Percentiles rank a stretch among this genome's conserved stretches.
These are phyloP conservation scores for Panicum hallii DNA, from an alignment of 202 grass and related monocot genomes.

Conservation along the genomic window DNA sequence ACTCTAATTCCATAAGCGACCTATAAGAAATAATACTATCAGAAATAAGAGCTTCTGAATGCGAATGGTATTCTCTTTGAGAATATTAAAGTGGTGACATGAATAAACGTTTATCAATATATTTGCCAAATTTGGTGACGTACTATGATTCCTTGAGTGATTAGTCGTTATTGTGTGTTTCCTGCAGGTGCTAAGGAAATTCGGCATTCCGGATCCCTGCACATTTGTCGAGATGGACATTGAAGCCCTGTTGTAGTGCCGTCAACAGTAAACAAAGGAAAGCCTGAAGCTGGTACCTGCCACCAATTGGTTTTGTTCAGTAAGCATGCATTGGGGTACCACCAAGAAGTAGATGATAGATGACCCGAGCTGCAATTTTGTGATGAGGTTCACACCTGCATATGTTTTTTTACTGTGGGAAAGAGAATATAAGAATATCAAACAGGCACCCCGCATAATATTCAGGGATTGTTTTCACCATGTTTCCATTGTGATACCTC, in stretches of 20 bases:
- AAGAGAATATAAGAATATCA: background rate
- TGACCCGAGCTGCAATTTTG: background rate
- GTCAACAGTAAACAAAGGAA: conserved; percentile 17
- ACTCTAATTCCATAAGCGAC: background rate
- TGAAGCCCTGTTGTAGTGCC: conserved; percentile 64
- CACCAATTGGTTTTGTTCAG: background rate
- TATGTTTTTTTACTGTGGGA: background rate
- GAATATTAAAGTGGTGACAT: background rate
- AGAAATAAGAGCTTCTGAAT: background rate
- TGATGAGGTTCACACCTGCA: background rate
- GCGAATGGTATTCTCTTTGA: background rate
- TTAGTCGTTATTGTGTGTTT: background rate
- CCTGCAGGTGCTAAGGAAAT: conserved; percentile 86
- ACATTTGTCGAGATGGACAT: conserved; percentile 90
- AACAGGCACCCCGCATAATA: background rate
- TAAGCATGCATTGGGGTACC: conserved; percentile 15
- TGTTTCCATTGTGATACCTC: conserved; percentile 30
- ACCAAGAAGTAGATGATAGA: background rate
- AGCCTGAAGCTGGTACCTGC: background rate
- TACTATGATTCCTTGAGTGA: background rate
- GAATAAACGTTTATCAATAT: background rate
- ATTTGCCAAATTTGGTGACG: background rate
- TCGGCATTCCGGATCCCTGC: conserved; percentile 89
- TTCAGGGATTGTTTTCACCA: background rate
- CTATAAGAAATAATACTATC: background rate